Evolutionary conservation across 2,329 filamentous ascomycete genomes (phyloP).

Genomic region (Venturiaceae sp.): DNA sequence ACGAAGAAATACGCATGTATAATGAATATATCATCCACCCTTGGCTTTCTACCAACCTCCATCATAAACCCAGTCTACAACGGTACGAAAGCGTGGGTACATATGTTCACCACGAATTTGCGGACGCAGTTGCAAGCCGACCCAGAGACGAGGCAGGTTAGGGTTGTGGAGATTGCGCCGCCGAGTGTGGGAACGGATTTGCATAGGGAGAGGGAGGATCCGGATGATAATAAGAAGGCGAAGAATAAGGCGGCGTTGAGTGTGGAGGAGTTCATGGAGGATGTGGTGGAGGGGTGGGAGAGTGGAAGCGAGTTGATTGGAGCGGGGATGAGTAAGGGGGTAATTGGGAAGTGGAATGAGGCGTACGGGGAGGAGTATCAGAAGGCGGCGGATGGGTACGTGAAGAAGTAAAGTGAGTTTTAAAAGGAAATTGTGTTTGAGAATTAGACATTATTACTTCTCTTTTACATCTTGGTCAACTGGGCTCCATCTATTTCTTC

Average conservation of each 20-base stretch:
- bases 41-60: constrained; percentile 43
- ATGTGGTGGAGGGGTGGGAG: constrained; percentile 35
- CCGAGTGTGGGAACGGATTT: constrained; percentile 45
- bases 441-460: no score
- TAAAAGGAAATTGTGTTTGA: not conserved
- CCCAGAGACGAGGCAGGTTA: constrained; percentile 24
- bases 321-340: constrained; percentile 31
- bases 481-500: not conserved
- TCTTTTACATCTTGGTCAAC: no score
- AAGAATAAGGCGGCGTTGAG: constrained; percentile 33
- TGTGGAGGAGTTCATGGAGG: constrained; percentile 45
- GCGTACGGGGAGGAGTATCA: constrained; percentile 26
- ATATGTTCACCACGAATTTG: constrained; percentile 47
- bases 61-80: constrained; percentile 51
- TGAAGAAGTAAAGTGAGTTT: not conserved
- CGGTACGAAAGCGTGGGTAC: constrained; percentile 48
- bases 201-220: constrained; percentile 45
- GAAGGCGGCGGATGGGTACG: constrained; percentile 10
- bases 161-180: constrained; percentile 46
- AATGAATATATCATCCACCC: constrained; percentile 45
- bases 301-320: constrained; percentile 38
- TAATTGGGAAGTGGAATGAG: constrained; percentile 37
- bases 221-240: constrained; percentile 48
- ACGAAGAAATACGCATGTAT: constrained; percentile 31
- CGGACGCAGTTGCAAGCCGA: constrained; percentile 37